Evolutionary conservation across 257 asterid species (phyloP), one percentile per base, ranked within the genome.

Genomic region (Plantago elongata): DNA sequence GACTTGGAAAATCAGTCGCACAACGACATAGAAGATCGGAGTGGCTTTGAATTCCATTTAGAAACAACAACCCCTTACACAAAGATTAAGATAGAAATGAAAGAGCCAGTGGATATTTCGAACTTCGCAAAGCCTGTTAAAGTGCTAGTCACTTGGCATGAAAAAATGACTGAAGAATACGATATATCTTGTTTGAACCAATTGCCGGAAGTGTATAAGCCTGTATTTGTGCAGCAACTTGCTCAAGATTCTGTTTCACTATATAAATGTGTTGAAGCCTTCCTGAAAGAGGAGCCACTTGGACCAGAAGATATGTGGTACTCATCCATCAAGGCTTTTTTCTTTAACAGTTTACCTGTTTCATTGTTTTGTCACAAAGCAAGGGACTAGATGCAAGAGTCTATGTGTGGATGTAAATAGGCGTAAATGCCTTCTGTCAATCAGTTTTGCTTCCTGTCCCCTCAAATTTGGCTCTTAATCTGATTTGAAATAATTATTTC

Each of bases 271-370:
- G 84, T 87, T 51, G 88, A 82, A 45, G 83, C 85, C 60, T 87
- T 87, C 75, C 54, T 82, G 73, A 80, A 79, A 71, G 94, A 87
- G 79, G 90, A 87, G 72, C 86, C 94, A 65, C 86, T 87, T 64
- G 95, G 93, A 70, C 90, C 94, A 5, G 94, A 87, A 37, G 84
- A 84, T 68, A 80, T 75, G 94, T 80, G 95, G 95, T 87, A 71
- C 16, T 52, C 63, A 51, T 52, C 69, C 65, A 13, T 51, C 40
- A 3, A 22, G 2, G 27, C 2, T 22, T 45, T 56, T 14, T 45
- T 64, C 9, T 60, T 51, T 67, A 54, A 5, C 45, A n/a, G 46
- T n/a, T 44, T 12, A 34, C 5, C 51, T 45, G 5, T 47, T 43
- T 18, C 29, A 38, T 63, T 13, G 29, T 38, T 56, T 18, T 48